Evolutionary conservation across 2,329 filamentous ascomycete genomes (phyloP).

Genomic region (Macrophomina pseudophaseolina): DNA sequence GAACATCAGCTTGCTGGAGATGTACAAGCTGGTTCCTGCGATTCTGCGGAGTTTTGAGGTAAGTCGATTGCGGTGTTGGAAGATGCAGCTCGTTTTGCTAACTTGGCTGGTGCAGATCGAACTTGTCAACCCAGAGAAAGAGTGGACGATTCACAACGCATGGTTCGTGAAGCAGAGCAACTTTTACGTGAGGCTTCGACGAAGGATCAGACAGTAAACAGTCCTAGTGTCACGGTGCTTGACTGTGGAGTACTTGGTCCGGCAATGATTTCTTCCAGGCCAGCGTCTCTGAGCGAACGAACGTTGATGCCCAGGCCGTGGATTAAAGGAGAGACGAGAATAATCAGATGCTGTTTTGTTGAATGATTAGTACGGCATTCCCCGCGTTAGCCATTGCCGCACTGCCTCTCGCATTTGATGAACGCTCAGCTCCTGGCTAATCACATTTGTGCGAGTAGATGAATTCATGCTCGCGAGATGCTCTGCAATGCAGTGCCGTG

Average conservation of each 20-base stretch:
- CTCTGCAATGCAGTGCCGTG: too few species aligned
- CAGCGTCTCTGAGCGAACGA: too few species aligned
- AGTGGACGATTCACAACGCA: conserved; percentile 22
- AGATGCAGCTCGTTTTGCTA: neutral
- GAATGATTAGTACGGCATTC: too few species aligned
- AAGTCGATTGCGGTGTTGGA: neutral
- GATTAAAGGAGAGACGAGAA: too few species aligned
- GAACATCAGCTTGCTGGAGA: conserved; percentile 44
- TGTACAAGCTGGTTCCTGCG: conserved; percentile 42
- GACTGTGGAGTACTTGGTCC: neutral
- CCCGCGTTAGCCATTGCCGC: too few species aligned
- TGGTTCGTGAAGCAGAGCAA: conserved; percentile 25
- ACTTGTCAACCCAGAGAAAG: conserved; percentile 16
- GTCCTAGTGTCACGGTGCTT: neutral
- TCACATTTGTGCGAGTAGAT: too few species aligned
- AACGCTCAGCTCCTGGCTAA: too few species aligned
- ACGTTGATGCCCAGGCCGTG: too few species aligned
- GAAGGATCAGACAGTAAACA: neutral
- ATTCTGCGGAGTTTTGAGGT: conserved; percentile 37
- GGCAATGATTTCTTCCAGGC: too few species aligned
- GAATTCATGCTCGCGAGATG: too few species aligned
- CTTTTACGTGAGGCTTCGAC: neutral
- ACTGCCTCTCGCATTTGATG: too few species aligned
- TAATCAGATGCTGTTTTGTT: too few species aligned
- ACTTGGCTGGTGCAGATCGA: neutral